Evolutionary conservation across 768 basidiomycete species (phyloP), one percentile per base, ranked within the genome.

Genomic region (Coprinopsis cinerea): DNA sequence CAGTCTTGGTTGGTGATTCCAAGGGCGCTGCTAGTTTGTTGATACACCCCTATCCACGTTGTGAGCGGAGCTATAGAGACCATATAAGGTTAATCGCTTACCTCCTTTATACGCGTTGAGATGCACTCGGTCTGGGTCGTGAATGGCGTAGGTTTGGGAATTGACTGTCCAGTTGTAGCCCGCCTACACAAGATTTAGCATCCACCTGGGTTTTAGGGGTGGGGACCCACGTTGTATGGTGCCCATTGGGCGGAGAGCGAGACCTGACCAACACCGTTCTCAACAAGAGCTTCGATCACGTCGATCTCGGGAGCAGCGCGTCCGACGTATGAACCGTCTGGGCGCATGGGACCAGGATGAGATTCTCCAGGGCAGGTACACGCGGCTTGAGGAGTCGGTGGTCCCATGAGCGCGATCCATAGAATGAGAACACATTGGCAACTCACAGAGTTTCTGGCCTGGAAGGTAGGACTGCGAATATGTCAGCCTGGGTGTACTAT

Each of bases 21-120:
- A 11, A 91, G 67, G 14, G 77, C 82, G 20, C 85, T 88, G 1
- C 85, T 82, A 20, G 86, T 82, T 64, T 91, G 84, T 60, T 92
- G 90, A 55, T 77, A 77, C 7, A 72, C 76, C 24, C 5, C 36
- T 39, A 32, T n/a, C n/a, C n/a, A n/a, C 14, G 17, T 14, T n/a
- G 17, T n/a, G 4, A 10, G 17, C 7, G 6, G 1, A 32, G 24
- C n/a, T n/a, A n/a, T n/a, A n/a, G n/a, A n/a, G n/a, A n/a, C n/a
- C n/a, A n/a, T n/a, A n/a, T 30, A 7, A 17, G 9, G 18, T 55
- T 64, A 82, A 22, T 67, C 65, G 66, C 30, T 32, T 32, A 63
- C 84, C 84, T 25, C 88, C 88, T 24, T 62, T 70, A 57, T 82
- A 88, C 9, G 72, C 53, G 57, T 87, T 86, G 27, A 80, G 59